Conservation (phyloP, 495 filamentous ascomycete species). For the Rusavskia elegans region DNA sequence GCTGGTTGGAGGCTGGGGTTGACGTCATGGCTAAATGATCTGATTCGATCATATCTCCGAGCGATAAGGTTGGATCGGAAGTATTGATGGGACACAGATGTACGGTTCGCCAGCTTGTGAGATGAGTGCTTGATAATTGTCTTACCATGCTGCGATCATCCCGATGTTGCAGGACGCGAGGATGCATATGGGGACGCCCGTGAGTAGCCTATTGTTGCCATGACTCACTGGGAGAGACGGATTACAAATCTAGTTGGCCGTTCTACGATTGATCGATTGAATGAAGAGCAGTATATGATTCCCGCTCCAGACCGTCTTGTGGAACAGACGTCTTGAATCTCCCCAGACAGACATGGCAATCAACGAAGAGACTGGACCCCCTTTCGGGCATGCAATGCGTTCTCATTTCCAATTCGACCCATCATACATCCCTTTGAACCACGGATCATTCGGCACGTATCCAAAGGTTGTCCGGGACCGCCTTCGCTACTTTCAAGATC, state of each 20-base stretch:
- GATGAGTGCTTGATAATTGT: too few species aligned
- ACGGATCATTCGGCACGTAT: conserved; percentile 73
- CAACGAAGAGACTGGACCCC: conserved; percentile 6
- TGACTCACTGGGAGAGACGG: not conserved
- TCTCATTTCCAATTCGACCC: conserved; percentile 55
- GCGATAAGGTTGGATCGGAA: too few species aligned
- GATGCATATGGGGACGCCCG: not conserved
- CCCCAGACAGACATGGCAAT: not conserved
- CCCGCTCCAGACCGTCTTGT: too few species aligned
- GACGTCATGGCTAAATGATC: not conserved
- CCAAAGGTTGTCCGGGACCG: conserved; percentile 42
- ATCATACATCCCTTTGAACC: conserved; percentile 59
- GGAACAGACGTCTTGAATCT: too few species aligned
- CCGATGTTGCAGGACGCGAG: too few species aligned
- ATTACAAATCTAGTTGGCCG: not conserved
- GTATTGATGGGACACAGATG: too few species aligned
- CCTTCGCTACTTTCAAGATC: conserved; percentile 40
- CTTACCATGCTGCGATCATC: too few species aligned
- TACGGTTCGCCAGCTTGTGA: too few species aligned
- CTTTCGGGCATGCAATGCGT: conserved; percentile 44
- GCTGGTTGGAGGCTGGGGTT: not conserved
- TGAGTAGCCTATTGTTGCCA: not conserved
- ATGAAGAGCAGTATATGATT: too few species aligned
- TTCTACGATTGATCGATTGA: too few species aligned
- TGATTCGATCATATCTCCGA: too few species aligned